Evolutionary conservation across 331 rosid species (phyloP), one percentile per base, ranked within the genome.

Genomic region (Rosa hybrid): DNA sequence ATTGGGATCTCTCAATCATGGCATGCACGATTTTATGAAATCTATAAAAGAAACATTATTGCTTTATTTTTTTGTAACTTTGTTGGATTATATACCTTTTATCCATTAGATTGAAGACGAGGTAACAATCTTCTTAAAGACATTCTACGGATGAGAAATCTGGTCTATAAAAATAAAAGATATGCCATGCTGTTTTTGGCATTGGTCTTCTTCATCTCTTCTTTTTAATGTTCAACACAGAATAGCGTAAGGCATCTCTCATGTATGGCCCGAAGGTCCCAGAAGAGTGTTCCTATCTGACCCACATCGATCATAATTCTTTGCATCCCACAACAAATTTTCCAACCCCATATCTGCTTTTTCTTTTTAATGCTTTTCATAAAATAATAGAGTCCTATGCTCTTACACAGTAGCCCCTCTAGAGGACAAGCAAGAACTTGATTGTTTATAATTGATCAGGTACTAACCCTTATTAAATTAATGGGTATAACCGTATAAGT

Each of bases 11-110:
- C 48, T 45, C 48, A 85, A 89, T 91, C 90, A 88, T 92, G 92
- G 70, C 84, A 69, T 84, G 89, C 96, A 92, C 93, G 91, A 88
- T 86, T 89, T 86, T 17, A 53, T 71, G 85, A 23, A 72, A 44
- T 71, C 44, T 6, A 39, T 63, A 80, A 11, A 71, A 63, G 18
- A 23, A 67, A 8, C 41, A 71, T 21, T 49, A 4, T 51, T 51
- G 0, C 44, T 51, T 56, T 8, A 64, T 13, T 18, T 7, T 6
- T 1, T 6, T 34, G 2, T 44, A 11, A 13, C 16, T 7, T 34
- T 34, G 71, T 65, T 57, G 17, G 64, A 16, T 20, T n/a, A 8
- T 75, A 4, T 39, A 4, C 11, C 68, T 56, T 30, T 27, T 27
- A 27, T 27, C 42, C 20, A 13, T 27, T 51, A 51, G 18, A 16